Conservation (phyloP, 1,284 basidiomycete genomes). For the Coniferiporia sulphurascens region DNA sequence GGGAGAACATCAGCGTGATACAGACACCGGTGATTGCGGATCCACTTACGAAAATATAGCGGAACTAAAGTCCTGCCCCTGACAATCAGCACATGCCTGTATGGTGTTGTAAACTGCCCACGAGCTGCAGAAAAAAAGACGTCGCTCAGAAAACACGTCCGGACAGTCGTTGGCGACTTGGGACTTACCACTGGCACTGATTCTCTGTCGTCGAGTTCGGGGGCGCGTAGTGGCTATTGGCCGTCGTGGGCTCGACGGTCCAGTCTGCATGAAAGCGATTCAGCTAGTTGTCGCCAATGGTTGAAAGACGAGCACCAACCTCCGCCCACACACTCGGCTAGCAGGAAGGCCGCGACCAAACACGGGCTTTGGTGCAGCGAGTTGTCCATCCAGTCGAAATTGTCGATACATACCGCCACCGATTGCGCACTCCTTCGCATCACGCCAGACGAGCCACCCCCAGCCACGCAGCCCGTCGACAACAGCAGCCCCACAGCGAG, state of each 20-base stretch:
- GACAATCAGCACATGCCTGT: constrained; percentile 16
- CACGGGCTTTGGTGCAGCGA: constrained; percentile 29
- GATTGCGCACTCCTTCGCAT: not conserved
- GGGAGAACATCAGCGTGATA: not conserved
- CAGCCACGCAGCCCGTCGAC: not conserved
- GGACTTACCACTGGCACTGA: constrained; percentile 1
- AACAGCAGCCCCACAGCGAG: not conserved
- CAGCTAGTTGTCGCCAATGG: not conserved
- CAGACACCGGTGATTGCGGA: not conserved
- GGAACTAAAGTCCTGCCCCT: constrained; percentile 1
- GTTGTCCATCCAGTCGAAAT: constrained; percentile 14
- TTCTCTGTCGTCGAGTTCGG: not conserved
- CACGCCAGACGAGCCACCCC: not conserved
- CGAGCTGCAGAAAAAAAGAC: constrained; percentile 4
- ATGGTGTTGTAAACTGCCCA: constrained; percentile 18
- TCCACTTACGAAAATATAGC: not conserved
- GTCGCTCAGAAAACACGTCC: not conserved
- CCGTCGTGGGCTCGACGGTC: not conserved
- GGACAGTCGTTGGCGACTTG: not conserved
- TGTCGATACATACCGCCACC: not conserved
- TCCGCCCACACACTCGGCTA: constrained; percentile 4
- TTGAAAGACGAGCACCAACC: not conserved
- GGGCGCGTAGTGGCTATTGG: constrained; percentile 4
- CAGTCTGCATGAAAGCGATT: not conserved
- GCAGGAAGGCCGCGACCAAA: constrained; percentile 16